A percentile compares a stretch with the other conserved stretches of the same genome.
Evolutionary conservation across 768 basidiomycete species (phyloP).

Genomic region (Dioszegia aurantiaca): DNA sequence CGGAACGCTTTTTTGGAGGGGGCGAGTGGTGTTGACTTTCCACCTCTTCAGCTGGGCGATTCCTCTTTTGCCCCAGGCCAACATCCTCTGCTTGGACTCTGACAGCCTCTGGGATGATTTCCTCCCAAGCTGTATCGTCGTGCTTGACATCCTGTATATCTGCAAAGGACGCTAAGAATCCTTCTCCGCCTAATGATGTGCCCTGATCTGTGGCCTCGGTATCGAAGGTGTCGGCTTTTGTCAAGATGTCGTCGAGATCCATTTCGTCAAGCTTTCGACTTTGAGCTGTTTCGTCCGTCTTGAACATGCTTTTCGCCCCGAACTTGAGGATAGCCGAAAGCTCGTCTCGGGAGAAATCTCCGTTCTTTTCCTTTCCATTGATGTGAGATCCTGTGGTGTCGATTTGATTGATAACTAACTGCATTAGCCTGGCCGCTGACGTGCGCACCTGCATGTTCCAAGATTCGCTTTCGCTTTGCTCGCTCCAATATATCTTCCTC

Average conservation of each 20-base stretch:
- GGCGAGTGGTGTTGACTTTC: constrained; percentile 59
- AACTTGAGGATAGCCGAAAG: constrained; percentile 96
- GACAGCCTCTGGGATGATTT: constrained; percentile 92
- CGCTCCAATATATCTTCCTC: constrained; percentile 98
- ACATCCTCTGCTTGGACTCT: constrained; percentile 77
- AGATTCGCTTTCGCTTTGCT: constrained; percentile 98
- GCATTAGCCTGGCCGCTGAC: not conserved
- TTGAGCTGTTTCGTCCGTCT: constrained; percentile 90
- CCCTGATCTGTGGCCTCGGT: constrained; percentile 78
- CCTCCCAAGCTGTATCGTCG: constrained; percentile 93
- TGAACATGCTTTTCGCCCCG: constrained; percentile 99
- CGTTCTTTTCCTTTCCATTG: constrained; percentile 53
- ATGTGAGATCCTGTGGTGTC: constrained; percentile 97
- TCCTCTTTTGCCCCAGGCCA: constrained; percentile 68
- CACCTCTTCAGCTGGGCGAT: constrained; percentile 56
- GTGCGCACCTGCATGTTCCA: constrained; percentile 92
- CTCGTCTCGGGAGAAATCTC: constrained; percentile 72
- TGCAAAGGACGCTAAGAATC: constrained; percentile 91
- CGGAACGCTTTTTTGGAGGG: constrained; percentile 62
- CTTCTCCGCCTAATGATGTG: constrained; percentile 93
- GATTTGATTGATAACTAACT: constrained; percentile 98
- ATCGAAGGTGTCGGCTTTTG: constrained; percentile 94
- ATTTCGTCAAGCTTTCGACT: constrained; percentile 96
- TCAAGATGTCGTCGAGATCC: constrained; percentile 97
- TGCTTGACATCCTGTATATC: constrained; percentile 97